Percentiles rank a stretch among this genome's conserved stretches.
phyloP scores from a whole-genome alignment of 805 yeast species.

The Kodamaea leandrae region DNA sequence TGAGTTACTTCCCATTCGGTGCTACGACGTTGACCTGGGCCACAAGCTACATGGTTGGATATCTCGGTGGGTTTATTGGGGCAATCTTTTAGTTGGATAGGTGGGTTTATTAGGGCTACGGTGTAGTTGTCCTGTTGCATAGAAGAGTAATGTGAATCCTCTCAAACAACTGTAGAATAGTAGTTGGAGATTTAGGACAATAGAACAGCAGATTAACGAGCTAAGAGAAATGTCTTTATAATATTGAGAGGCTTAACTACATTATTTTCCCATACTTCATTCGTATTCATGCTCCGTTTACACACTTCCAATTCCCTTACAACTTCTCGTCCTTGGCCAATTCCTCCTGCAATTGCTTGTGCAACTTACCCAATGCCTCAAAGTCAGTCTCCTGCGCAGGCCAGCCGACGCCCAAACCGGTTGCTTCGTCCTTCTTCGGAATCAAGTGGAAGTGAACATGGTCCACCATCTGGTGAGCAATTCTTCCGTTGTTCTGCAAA shows the following conservation, averaged over 20 bases:
- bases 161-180: too few relatives aligned
- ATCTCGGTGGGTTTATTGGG: conserved; percentile 48
- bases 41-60: conserved; percentile 43
- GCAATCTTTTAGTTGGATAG: conserved; percentile 22
- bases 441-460: conserved; percentile 97
- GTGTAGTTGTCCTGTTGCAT: too few relatives aligned
- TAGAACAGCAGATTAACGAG: neutral
- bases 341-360: conserved; percentile 48
- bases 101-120: too few relatives aligned
- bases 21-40: conserved; percentile 65
- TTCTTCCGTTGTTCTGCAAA: conserved; percentile 88
- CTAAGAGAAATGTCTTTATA: neutral
- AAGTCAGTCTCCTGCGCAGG: conserved; percentile 83
- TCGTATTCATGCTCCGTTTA: neutral
- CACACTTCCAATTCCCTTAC: neutral
- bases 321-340: conserved; percentile 15
- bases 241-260: too few relatives aligned
- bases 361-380: conserved; percentile 64
- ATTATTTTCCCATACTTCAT: too few relatives aligned
- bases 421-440: conserved; percentile 71
- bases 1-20: conserved; percentile 96
- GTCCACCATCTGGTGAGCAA: conserved; percentile 94
- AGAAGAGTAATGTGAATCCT: too few relatives aligned
- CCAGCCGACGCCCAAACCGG: conserved; percentile 92
- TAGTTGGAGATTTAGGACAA: too few relatives aligned